phyloP scores from a whole-genome alignment of 2,329 filamentous ascomycete genomes.

The Zymoseptoria brevis region DNA sequence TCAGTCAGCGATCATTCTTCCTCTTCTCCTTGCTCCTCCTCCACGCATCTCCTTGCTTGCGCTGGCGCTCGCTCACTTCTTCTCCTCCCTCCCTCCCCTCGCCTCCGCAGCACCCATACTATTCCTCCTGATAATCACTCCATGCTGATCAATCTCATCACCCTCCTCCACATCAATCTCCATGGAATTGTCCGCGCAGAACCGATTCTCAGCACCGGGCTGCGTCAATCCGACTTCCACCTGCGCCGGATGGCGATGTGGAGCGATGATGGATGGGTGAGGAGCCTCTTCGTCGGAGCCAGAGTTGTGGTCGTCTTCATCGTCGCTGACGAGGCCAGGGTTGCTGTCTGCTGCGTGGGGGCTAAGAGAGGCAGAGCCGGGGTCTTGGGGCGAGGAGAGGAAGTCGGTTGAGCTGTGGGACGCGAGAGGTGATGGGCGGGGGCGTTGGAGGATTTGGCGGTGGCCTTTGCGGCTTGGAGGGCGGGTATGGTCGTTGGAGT shows the following conservation, averaged over 20 bases:
- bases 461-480: constrained; percentile 14
- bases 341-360: constrained; percentile 43
- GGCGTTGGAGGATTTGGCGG: constrained; percentile 17
- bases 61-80: too few species aligned
- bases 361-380: constrained; percentile 31
- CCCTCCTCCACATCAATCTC: constrained; percentile 30
- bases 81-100: constrained; percentile 6
- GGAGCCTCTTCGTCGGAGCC: constrained; percentile 26
- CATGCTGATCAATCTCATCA: constrained; percentile 29
- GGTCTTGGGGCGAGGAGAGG: constrained; percentile 25
- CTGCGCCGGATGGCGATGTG: constrained; percentile 10
- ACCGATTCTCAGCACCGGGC: constrained; percentile 12
- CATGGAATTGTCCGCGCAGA: constrained; percentile 24
- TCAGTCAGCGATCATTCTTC: neutral
- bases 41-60: too few species aligned
- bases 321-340: constrained; percentile 43
- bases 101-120: constrained; percentile 24
- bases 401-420: constrained; percentile 14
- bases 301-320: constrained; percentile 39
- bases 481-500: constrained; percentile 1
- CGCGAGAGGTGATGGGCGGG: constrained; percentile 27
- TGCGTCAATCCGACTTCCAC: neutral
- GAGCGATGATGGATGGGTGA: constrained; percentile 18
- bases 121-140: constrained; percentile 29
- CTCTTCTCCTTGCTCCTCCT: too few species aligned